Percentiles rank a stretch among this genome's conserved stretches.
Conservation (phyloP, 176 grass and related monocot genomes). For the Phoenix dactylifera region DNA sequence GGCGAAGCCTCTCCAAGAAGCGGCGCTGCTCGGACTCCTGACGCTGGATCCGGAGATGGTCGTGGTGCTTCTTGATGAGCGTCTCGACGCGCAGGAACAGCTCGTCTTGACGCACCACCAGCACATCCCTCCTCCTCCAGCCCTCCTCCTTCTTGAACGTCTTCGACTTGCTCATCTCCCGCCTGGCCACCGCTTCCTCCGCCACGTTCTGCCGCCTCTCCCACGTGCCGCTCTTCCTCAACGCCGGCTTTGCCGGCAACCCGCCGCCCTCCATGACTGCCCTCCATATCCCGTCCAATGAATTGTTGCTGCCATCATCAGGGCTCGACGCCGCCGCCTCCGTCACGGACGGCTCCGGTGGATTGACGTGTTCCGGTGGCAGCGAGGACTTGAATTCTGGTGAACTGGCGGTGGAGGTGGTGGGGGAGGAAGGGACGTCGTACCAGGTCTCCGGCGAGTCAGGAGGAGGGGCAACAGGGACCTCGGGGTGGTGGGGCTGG, state of each 20-base stretch:
- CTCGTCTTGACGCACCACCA: conserved; percentile 35
- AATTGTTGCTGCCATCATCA: neutral
- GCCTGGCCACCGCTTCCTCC: conserved; percentile 20
- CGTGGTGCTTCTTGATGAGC: conserved; percentile 62
- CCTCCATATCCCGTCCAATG: conserved; percentile 39
- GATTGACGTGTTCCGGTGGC: neutral
- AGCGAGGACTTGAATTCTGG: conserved; percentile 1
- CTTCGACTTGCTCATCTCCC: conserved; percentile 11
- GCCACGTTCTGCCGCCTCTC: conserved; percentile 23
- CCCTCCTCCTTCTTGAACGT: conserved; percentile 21
- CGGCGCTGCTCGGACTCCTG: conserved; percentile 63
- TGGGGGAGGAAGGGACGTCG: neutral
- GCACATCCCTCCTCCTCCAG: conserved; percentile 60
- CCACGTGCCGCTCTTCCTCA: conserved; percentile 70
- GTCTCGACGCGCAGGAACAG: conserved; percentile 59
- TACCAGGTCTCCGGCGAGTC: neutral
- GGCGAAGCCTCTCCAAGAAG: conserved; percentile 25
- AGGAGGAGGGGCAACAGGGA: neutral
- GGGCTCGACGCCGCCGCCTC: neutral
- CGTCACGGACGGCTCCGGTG: neutral
- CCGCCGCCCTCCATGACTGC: conserved; percentile 23
- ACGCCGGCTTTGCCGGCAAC: conserved; percentile 11
- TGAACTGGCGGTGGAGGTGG: neutral
- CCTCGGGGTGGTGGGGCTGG: neutral
- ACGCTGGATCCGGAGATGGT: conserved; percentile 64